Evolutionary conservation across 1,139 yeast genomes (phyloP).

Genomic region (Kluyveromyces sp.): DNA sequence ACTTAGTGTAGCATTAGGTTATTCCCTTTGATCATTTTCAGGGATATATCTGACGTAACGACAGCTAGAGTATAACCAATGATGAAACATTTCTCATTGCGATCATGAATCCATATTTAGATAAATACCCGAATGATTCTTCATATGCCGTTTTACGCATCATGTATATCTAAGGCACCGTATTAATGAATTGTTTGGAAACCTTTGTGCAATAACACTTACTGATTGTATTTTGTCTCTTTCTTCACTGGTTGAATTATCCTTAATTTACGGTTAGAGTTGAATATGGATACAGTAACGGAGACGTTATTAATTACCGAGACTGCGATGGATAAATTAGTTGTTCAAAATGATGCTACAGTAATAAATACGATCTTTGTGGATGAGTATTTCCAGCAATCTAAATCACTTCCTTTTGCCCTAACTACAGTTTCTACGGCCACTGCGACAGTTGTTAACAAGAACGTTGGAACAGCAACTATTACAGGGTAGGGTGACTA

Average conservation of each 20-base stretch:
- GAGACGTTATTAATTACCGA: not conserved
- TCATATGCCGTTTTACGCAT: no score
- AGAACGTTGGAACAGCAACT: slow-evolving; percentile 3
- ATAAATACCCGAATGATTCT: no score
- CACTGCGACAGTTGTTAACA: slow-evolving; percentile 1
- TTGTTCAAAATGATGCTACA: slow-evolving; percentile 5
- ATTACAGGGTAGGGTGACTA: slow-evolving; percentile 5
- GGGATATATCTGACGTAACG: no score
- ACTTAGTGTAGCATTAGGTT: no score
- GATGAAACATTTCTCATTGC: no score
- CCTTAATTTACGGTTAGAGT: not conserved
- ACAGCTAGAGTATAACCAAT: no score
- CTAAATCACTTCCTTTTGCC: slow-evolving; percentile 8
- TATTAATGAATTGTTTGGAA: no score
- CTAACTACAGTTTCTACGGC: slow-evolving; percentile 7
- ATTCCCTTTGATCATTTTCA: no score
- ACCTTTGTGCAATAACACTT: no score
- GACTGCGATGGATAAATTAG: not conserved
- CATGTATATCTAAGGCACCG: no score
- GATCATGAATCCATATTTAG: no score
- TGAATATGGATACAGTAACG: not conserved
- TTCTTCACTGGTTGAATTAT: not conserved
- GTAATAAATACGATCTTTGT: slow-evolving; percentile 8
- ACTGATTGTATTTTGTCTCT: not conserved
- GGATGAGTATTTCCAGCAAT: slow-evolving; percentile 7